These are phyloP conservation scores for Boletellus emodensis DNA, from an alignment of 768 basidiomycete genomes.

Conservation along the genomic window DNA sequence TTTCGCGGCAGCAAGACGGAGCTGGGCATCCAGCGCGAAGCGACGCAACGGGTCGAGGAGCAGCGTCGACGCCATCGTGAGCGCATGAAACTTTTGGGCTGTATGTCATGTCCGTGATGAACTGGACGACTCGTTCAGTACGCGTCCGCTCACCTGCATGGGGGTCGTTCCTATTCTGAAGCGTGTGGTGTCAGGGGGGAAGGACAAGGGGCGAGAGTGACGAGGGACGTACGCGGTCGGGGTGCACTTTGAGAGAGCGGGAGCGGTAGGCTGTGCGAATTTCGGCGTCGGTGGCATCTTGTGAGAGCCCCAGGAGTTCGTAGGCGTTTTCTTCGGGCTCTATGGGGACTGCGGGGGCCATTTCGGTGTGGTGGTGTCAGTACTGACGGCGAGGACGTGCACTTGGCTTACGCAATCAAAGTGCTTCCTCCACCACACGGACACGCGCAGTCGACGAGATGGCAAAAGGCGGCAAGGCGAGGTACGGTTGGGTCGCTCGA, in stretches of 20 bases:
- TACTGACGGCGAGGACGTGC: background rate
- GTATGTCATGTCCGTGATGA: background rate
- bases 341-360: slow-evolving; percentile 25
- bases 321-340: slow-evolving; percentile 72
- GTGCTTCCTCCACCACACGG: slow-evolving; percentile 3
- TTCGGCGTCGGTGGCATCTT: slow-evolving; percentile 71
- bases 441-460: slow-evolving; percentile 28
- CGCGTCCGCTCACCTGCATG: slow-evolving; percentile 52
- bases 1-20: slow-evolving; percentile 65
- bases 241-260: slow-evolving; percentile 80
- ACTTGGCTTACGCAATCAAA: slow-evolving; percentile 10
- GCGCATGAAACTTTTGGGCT: slow-evolving; percentile 81
- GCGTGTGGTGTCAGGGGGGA: background rate
- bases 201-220: slow-evolving; percentile 11
- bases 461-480: slow-evolving; percentile 61
- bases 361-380: slow-evolving; percentile 1
- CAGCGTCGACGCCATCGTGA: slow-evolving; percentile 77
- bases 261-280: slow-evolving; percentile 78
- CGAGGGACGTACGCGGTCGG: slow-evolving; percentile 62
- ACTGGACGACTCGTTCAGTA: background rate
- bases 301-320: slow-evolving; percentile 57
- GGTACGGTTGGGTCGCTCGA: slow-evolving; percentile 31
- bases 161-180: slow-evolving; percentile 74
- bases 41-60: slow-evolving; percentile 77
- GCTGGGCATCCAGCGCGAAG: slow-evolving; percentile 73